Evolutionary conservation across 306 rosid genomes (phyloP), one percentile per base, ranked within the genome.

Genomic region (Leucaena leucocephala): DNA sequence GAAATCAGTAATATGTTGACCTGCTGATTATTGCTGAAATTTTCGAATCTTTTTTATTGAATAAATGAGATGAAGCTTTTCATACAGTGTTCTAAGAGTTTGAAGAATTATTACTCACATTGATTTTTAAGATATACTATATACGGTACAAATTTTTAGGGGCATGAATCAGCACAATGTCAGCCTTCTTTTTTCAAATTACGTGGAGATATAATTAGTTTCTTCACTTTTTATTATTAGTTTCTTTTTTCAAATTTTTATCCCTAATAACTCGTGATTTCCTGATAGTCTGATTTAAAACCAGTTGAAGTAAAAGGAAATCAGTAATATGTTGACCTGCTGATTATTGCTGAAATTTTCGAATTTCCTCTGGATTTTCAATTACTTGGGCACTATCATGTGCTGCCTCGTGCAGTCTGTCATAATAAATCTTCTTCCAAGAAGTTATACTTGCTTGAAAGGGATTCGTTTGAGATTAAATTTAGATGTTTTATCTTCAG

Each of bases 171-270:
- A 22, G 65, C 38, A 22, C 36, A 59, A 46, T 46, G 16, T 46
- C 1, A 54, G 59, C 59, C 10, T 54, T 6, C 4, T n/a, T 15
- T 6, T 7, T 54, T 7, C 1, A n/a, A 54, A 17, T 58, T 10
- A 21, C 45, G 75, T 34, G 49, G 66, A 46, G 66, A 66, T 57
- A 62, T 76, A 52, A 8, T 54, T 66, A n/a, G 43, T 50, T 61
- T 35, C 67, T 58, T 83, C 65, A 65, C 57, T 63, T 75, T 69
- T 83, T 66, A 43, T 68, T 44, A n/a, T n/a, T n/a, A n/a, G n/a
- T n/a, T n/a, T n/a, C n/a, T n/a, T n/a, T n/a, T n/a, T n/a, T n/a
- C n/a, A n/a, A n/a, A n/a, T n/a, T n/a, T n/a, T n/a, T n/a, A n/a
- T n/a, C n/a, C n/a, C n/a, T n/a, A n/a, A n/a, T n/a, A n/a, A n/a